A percentile compares a stretch with the other conserved stretches of the same genome.
Conservation (phyloP, 1,284 basidiomycete genomes). For the Tylopilus sp. region DNA sequence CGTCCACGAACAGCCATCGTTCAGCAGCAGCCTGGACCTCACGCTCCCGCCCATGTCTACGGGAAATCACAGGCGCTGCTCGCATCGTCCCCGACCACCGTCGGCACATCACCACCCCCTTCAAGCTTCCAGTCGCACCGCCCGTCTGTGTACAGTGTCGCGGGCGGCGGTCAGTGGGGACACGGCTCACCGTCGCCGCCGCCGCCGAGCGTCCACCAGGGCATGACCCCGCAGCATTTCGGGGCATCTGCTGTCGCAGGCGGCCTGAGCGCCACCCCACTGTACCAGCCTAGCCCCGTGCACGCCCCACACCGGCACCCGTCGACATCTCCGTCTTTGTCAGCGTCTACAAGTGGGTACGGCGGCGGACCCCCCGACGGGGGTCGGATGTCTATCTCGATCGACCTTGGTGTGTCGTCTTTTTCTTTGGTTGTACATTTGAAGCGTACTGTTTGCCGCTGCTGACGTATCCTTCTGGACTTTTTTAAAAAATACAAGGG, state of each 20-base stretch:
- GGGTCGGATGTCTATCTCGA: slow-evolving; percentile 67
- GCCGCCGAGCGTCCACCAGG: slow-evolving; percentile 10
- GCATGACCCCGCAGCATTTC: background rate
- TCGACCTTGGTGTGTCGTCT: slow-evolving; percentile 64
- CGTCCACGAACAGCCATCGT: slow-evolving; percentile 28
- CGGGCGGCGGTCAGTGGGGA: slow-evolving; percentile 28
- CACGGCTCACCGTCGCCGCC: slow-evolving; percentile 35
- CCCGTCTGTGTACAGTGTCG: slow-evolving; percentile 22
- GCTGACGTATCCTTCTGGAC: too few species aligned
- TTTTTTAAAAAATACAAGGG: too few species aligned
- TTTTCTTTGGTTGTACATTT: background rate
- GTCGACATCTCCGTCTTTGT: slow-evolving; percentile 23
- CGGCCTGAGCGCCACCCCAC: background rate
- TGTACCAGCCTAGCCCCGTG: slow-evolving; percentile 36
- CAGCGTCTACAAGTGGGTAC: background rate
- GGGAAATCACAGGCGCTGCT: slow-evolving; percentile 25
- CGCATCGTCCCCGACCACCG: background rate
- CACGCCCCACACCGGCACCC: slow-evolving; percentile 32
- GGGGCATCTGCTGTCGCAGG: background rate
- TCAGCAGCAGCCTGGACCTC: slow-evolving; percentile 50
- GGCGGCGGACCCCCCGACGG: slow-evolving; percentile 39
- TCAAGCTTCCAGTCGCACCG: slow-evolving; percentile 17
- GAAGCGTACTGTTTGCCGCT: too few species aligned
- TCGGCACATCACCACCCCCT: slow-evolving; percentile 30
- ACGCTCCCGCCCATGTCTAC: slow-evolving; percentile 29